Base-by-base conservation (phyloP, 331 rosid genomes). In the Saraca asoca region DNA sequence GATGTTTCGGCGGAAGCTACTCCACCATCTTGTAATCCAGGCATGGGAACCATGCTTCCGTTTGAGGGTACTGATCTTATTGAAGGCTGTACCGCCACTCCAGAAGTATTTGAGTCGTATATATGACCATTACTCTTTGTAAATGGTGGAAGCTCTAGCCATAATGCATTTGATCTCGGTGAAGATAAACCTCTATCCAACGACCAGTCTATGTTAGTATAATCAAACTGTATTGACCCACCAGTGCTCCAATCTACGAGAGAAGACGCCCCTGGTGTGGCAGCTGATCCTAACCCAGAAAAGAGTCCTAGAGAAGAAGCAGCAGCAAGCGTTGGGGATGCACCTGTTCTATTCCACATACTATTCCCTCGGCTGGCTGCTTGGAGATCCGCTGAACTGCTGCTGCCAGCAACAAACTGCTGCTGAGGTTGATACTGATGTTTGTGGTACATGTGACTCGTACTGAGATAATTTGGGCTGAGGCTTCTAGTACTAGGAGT, bases 231-330 rank as follows among this genome's bases (percentile, higher is more conserved):
- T 55, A 73, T 75, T 7, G 91, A 81, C 58, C 89, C 85, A 13
- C 92, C 95, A 6, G 87, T 89, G 68, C 75, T 94, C 99, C 99
- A 94, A 76, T 90, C 99, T 34, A 87, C 89, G 0, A 88, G 89
- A 70, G 95, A 88, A 34, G 96, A 73, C 18, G 87, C 81, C 69
- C 97, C 96, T 7, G 99, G 85, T 20, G 91, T 75, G 38, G 80
- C 83, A 12, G 88, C 80, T 15, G 95, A 90, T 16, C 97, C 94
- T 73, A 81, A 43, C 59, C 91, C 92, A 1, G 99, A 88, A 82
- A 90, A 94, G 16, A 94, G 92, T 35, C 99, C 99, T 0, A 94
- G 90, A 37, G 99, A 94, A 35, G 97, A 79, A 33, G 99, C 96
- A 8, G 95, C 88, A 62, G 96, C 90, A 49, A 94, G 78, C 1